These are phyloP conservation scores for Russula compacta DNA, from an alignment of 768 basidiomycete species.

Conservation along the genomic window DNA sequence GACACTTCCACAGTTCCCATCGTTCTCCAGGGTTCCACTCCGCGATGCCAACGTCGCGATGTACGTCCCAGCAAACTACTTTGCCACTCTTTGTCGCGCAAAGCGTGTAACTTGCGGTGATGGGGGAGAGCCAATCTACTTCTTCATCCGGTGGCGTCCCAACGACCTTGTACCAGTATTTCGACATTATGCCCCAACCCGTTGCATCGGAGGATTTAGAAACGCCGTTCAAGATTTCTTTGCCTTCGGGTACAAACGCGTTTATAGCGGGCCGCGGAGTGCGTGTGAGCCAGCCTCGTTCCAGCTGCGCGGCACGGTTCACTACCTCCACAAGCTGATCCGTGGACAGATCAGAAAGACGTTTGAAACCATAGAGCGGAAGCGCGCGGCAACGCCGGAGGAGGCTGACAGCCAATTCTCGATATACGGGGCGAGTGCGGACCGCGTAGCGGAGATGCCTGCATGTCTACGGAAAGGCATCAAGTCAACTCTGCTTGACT, in stretches of 20 bases:
- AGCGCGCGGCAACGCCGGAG: constrained; percentile 59
- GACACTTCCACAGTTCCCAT: constrained; percentile 74
- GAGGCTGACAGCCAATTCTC: constrained; percentile 51
- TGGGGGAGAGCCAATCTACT: constrained; percentile 70
- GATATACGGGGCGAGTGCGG: constrained; percentile 58
- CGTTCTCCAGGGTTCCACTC: constrained; percentile 55
- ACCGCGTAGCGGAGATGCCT: constrained; percentile 52
- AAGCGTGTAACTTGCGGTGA: constrained; percentile 67
- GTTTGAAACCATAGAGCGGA: constrained; percentile 61
- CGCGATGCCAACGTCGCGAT: constrained; percentile 48
- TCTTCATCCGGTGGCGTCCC: constrained; percentile 58
- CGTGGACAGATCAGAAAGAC: constrained; percentile 55
- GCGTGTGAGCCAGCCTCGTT: constrained; percentile 51
- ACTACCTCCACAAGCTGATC: constrained; percentile 53
- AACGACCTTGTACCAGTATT: constrained; percentile 60
- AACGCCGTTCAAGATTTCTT: not conserved
- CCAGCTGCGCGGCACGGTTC: constrained; percentile 51
- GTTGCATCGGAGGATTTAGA: not conserved
- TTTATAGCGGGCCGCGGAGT: constrained; percentile 43
- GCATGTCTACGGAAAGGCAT: constrained; percentile 39
- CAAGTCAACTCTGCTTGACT: not conserved
- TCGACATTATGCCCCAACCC: constrained; percentile 24
- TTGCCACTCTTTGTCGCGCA: constrained; percentile 70
- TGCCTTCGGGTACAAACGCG: constrained; percentile 20
- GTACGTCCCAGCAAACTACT: constrained; percentile 71